Evolutionary conservation across 106 monocot genomes (phyloP).

Genomic region (Posidonia australis): DNA sequence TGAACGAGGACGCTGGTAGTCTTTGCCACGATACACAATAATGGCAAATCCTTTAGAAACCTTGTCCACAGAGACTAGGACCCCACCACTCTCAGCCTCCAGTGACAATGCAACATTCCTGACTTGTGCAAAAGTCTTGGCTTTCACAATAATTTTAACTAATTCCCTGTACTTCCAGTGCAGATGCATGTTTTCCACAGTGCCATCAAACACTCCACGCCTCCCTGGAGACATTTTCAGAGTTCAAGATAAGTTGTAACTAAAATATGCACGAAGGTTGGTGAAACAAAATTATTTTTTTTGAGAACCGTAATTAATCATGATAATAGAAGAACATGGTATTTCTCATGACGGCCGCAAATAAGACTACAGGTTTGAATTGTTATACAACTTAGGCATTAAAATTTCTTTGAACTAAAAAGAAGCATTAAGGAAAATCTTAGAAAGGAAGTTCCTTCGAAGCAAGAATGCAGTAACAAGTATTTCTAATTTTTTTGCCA

Average conservation of each 20-base stretch:
- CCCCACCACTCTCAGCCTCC: constrained; percentile 92
- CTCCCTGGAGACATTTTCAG: constrained; percentile 39
- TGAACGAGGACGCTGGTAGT: constrained; percentile 53
- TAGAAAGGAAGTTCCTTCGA: neutral
- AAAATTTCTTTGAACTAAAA: neutral
- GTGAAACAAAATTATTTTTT: too few species aligned
- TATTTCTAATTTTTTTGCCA: neutral
- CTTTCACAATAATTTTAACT: constrained; percentile 76
- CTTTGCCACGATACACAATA: constrained; percentile 75
- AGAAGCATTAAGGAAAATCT: neutral
- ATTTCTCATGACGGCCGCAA: neutral
- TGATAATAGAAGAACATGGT: too few species aligned
- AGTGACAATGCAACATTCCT: constrained; percentile 68
- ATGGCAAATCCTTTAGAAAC: constrained; percentile 89
- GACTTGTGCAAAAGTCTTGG: constrained; percentile 63
- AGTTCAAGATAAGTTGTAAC: neutral
- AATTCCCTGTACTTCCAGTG: constrained; percentile 98
- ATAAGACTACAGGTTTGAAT: too few species aligned
- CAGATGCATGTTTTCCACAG: constrained; percentile 98
- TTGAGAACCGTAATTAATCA: neutral
- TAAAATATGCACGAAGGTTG: too few species aligned
- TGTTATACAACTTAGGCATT: too few species aligned
- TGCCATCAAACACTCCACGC: constrained; percentile 95
- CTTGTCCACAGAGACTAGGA: constrained; percentile 93
- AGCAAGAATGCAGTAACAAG: neutral